phyloP scores from a whole-genome alignment of 2,329 filamentous ascomycete genomes.

The Calonectria hongkongensis region DNA sequence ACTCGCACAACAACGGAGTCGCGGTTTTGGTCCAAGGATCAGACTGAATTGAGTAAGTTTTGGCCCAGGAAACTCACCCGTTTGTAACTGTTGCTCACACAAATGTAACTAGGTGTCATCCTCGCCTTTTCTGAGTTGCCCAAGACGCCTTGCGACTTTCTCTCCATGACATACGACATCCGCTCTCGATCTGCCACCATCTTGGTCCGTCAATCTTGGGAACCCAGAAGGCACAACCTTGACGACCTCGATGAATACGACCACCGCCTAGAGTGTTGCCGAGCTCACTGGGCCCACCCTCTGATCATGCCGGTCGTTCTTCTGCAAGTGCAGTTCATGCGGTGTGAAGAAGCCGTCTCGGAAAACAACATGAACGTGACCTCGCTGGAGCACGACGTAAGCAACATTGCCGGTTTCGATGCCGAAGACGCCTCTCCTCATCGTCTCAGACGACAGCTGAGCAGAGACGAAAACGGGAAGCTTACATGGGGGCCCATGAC shows the following conservation, averaged over 20 bases:
- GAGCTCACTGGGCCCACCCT: constrained; percentile 67
- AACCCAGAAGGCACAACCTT: constrained; percentile 63
- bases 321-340: constrained; percentile 67
- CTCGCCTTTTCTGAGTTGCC: constrained; percentile 67
- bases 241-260: constrained; percentile 68
- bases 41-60: constrained; percentile 58
- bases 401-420: constrained; percentile 64
- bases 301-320: constrained; percentile 67
- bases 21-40: constrained; percentile 63
- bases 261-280: constrained; percentile 65
- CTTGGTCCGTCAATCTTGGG: constrained; percentile 66
- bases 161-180: constrained; percentile 67
- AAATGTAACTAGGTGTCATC: constrained; percentile 59
- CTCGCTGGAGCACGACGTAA: constrained; percentile 64
- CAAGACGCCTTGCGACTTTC: constrained; percentile 67
- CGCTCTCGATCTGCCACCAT: constrained; percentile 62
- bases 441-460: constrained; percentile 50
- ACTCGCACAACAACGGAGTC: constrained; percentile 63
- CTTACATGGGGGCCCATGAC: constrained; percentile 62
- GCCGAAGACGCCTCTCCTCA: constrained; percentile 53
- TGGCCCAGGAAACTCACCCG: accelerated
- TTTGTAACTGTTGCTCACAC: not conserved
- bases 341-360: constrained; percentile 66
- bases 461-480: constrained; percentile 51
- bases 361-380: constrained; percentile 66